Conservation (phyloP, 768 basidiomycete genomes). For the Boletus rubescentipes region DNA sequence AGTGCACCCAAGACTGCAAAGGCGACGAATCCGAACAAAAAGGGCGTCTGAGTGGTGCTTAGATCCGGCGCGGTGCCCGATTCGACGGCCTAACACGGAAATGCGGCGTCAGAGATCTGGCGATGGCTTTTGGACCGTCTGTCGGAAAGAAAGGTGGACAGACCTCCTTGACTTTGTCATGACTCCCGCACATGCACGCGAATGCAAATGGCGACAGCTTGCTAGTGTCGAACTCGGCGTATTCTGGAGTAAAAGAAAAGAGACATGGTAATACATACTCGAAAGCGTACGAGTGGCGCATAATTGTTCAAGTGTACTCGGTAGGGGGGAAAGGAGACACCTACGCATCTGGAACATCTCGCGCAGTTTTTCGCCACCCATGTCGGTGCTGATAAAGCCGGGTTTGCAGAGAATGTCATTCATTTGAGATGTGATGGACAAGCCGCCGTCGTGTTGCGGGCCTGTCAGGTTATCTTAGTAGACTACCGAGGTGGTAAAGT, state of each 20-base stretch:
- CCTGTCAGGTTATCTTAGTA: constrained; percentile 1
- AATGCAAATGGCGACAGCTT: constrained; percentile 24
- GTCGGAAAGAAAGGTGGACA: neutral
- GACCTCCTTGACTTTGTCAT: constrained; percentile 23
- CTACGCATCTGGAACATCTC: constrained; percentile 30
- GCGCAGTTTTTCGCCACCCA: constrained; percentile 29
- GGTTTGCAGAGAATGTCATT: constrained; percentile 23
- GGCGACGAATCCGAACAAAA: constrained; percentile 42
- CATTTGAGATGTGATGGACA: constrained; percentile 30
- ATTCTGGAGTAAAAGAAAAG: constrained; percentile 15
- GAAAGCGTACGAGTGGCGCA: neutral
- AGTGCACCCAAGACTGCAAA: constrained; percentile 43
- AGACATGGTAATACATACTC: neutral
- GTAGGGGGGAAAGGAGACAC: constrained; percentile 1
- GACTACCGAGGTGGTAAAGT: neutral
- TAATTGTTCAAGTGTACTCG: neutral
- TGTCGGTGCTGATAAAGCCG: constrained; percentile 24
- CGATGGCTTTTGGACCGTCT: no score
- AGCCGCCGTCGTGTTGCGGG: constrained; percentile 18
- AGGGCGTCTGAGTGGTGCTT: constrained; percentile 41
- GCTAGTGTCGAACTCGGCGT: constrained; percentile 12
- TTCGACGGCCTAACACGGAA: constrained; percentile 18
- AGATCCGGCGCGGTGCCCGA: constrained; percentile 39
- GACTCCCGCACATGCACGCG: constrained; percentile 25
- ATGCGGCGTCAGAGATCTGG: neutral